Conservation (phyloP, 2,329 filamentous ascomycete species). For the Claviceps sorghi region DNA sequence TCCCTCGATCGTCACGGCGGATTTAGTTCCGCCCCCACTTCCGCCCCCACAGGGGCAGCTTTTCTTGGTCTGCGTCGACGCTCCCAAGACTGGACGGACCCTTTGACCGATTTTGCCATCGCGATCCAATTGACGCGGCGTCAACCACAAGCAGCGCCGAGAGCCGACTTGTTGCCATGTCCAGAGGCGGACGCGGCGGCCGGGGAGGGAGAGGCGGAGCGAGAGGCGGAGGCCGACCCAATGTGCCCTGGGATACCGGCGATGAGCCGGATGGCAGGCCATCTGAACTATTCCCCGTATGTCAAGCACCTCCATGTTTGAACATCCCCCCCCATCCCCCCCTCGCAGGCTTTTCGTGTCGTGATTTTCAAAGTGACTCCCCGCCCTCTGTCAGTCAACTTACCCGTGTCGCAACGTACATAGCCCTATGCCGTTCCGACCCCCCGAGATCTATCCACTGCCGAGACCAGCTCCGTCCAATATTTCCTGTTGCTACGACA, state of each 20-base stretch:
- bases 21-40: not conserved
- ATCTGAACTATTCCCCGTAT: conserved; percentile 44
- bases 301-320: conserved; percentile 8
- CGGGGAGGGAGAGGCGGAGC: conserved; percentile 34
- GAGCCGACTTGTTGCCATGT: conserved; percentile 23
- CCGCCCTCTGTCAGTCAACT: not conserved
- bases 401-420: not conserved
- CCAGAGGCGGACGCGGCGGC: conserved; percentile 38
- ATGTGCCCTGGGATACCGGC: conserved; percentile 36
- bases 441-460: conserved; percentile 26
- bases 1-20: too few relatives aligned
- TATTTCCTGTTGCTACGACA: conserved; percentile 41
- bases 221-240: conserved; percentile 26
- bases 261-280: conserved; percentile 43
- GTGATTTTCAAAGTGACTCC: not conserved
- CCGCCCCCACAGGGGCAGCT: not conserved
- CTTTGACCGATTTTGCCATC: not conserved
- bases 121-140: not conserved
- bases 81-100: not conserved
- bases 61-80: not conserved
- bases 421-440: conserved; percentile 37
- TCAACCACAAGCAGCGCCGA: not conserved
- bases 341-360: not conserved
- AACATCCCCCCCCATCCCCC: too few relatives aligned
- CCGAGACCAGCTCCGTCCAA: conserved; percentile 33